Evolutionary conservation across 495 filamentous ascomycete species (phyloP), one percentile per base, ranked within the genome.

Genomic region (Tuber magnatum): DNA sequence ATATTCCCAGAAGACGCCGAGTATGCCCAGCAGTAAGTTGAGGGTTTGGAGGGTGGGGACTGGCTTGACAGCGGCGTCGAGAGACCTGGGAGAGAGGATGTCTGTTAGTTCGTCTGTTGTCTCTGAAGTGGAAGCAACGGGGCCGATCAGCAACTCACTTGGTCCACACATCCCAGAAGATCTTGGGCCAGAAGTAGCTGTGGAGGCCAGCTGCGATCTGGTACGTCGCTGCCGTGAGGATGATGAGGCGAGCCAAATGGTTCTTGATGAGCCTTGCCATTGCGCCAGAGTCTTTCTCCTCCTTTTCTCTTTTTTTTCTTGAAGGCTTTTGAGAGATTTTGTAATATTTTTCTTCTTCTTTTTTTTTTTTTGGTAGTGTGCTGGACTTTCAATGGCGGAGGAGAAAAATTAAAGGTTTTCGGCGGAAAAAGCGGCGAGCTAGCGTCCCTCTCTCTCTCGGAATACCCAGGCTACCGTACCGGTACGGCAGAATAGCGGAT

Each of bases 261-360:
- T 98, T 98, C 86, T 97, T 98, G 86, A 99, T 99, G 78, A 99
- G 90, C 82, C 90, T 93, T 84, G 95, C 95, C 95, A 99, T 99
- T 81, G 81, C 87, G 84, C 56, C 78, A 38, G 70, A 35, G 24
- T 73, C 79, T 56, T 46, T n/a, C 44, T 51, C 51, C 18, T 9
- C 43, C 44, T 69, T 74, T 51, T 51, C 68, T 71, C 74, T 39
- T 43, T 48, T 69, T 40, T 40, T 40, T 40, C 39, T 14, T 75
- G 10, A 35, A 41, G 20, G 28, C 9, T 74, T 68, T 71, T 41
- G 35, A 73, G 24, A 42, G 38, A 35, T 42, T 70, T 46, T 35
- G 38, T 35, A 14, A 69, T 74, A 70, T 71, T 48, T 38, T 73
- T 40, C n/a, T n/a, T n/a, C n/a, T n/a, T n/a, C n/a, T 35, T 73